phyloP scores from a whole-genome alignment of 2,329 filamentous ascomycete species.

The Biscogniauxia mediterranea region DNA sequence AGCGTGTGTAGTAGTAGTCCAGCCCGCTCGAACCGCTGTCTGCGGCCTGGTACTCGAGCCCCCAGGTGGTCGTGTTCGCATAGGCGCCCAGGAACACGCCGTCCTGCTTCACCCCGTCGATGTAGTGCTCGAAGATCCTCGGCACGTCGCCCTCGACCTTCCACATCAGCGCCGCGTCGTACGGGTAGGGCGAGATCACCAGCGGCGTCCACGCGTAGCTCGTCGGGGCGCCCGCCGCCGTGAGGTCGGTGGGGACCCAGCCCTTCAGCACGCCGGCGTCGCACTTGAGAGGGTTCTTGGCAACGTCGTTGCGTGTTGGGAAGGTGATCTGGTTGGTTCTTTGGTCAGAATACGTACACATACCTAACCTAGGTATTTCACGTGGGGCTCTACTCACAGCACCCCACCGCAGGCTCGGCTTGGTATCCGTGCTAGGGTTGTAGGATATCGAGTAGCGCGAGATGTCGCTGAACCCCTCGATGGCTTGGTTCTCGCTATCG shows the following conservation, averaged over 20 bases:
- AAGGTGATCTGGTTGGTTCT: slow-evolving; percentile 15
- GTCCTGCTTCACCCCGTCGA: slow-evolving; percentile 18
- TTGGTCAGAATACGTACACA: background rate
- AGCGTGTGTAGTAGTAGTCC: slow-evolving; percentile 19
- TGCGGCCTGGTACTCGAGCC: slow-evolving; percentile 12
- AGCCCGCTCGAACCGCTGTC: slow-evolving; percentile 5
- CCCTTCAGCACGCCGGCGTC: slow-evolving; percentile 16
- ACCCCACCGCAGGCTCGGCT: slow-evolving; percentile 19
- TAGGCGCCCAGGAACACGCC: slow-evolving; percentile 19
- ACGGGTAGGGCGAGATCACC: slow-evolving; percentile 14
- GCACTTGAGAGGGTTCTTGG: slow-evolving; percentile 19
- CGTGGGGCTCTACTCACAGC: slow-evolving; percentile 9
- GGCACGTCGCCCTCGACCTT: slow-evolving; percentile 18
- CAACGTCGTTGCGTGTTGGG: slow-evolving; percentile 20
- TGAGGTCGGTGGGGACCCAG: slow-evolving; percentile 15
- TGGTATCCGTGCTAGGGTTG: slow-evolving; percentile 11
- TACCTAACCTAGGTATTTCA: background rate
- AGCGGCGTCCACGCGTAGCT: slow-evolving; percentile 15
- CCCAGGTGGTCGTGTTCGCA: slow-evolving; percentile 17
- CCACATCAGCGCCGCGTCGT: slow-evolving; percentile 19
- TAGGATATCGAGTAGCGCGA: slow-evolving; percentile 13
- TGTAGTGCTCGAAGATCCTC: slow-evolving; percentile 22
- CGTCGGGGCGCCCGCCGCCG: slow-evolving; percentile 18
- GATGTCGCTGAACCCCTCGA: slow-evolving; percentile 21
- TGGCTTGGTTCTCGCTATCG: slow-evolving; percentile 18